Base-by-base conservation (phyloP, 2,329 filamentous ascomycete genomes). In the Trichoderma brevicompactum region DNA sequence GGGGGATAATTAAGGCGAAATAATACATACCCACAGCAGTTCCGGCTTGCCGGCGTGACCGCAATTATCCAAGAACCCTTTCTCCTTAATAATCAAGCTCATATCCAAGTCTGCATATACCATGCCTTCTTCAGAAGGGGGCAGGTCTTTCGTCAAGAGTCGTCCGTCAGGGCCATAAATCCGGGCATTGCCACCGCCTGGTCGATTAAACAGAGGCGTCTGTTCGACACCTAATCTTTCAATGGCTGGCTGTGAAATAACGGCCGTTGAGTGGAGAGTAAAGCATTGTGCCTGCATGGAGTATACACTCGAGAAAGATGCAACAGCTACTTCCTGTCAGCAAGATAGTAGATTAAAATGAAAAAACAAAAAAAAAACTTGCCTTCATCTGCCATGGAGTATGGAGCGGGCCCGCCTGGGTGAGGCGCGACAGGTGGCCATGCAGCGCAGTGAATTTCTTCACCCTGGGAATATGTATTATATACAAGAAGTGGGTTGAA, bases 101-200 rank as follows among this genome's bases (percentile, higher is more conserved):
- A 54, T 54, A 7, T 54, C 52, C 36, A 54, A 54, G 19, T 54
- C 52, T 23, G 52, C 52, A 54, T 54, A 54, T 41, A 54, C 52
- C 12, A 54, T 54, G 1, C 52, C 52, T 28, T 54, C 52, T 41
- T 54, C 52, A 40, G 34, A 23, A 23, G 52, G 52, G 17, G 50
- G 50, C 36, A 54, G 15, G 19, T 54, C 52, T 9, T 7, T 41
- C 5, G 52, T 54, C 52, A 54, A 19, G 19, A 54, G 52, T 40
- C 52, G 52, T 23, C 52, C 52, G 17, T 54, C 52, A 7, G 52
- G 52, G 10, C 52, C 52, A 23, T 54, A 54, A 23, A 54, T 54
- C 15, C 52, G 36, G 10, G 52, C 52, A 54, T 54, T 54, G 13
- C 52, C 52, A 28, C 52, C 52, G 7, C 52, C 52, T 5, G 52